Evolutionary conservation across 1,284 basidiomycete genomes (phyloP), one percentile per base, ranked within the genome.

Genomic region (Ceratobasidium sp.): DNA sequence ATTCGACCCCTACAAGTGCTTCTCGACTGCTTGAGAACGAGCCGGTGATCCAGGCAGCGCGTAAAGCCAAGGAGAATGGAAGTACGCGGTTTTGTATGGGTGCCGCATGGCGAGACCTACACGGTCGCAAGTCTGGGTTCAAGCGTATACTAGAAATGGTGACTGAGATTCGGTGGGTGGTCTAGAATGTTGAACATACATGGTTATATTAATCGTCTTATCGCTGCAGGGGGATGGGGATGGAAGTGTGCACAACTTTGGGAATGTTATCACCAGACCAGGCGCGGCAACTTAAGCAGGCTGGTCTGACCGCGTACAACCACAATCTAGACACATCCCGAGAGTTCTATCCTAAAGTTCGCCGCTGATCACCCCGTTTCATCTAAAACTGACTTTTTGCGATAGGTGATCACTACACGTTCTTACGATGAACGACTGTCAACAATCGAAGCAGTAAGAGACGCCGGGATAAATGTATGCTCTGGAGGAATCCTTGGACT

Each of bases 61-160:
- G 95, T 40, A 93, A 95, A 84, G 97, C 97, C 42, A 99, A 98
- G 85, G 96, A 89, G 80, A 99, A 99, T 83, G 97, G 97, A 44
- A 97, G 95, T 84, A 99, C 97, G 26, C 90, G 97, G 33, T 99
- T 99, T 88, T 99, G 97, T 86, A 99, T 99, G 97, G 97, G 97
- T 77, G 97, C 97, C 3, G 97, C 97, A n/a, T 99, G 97, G 97
- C 89, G 97, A 81, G 97, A 98, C 85, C 90, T 99, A 66, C 92
- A 95, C 40, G 97, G 97, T 2, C 91, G 96, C 81, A 99, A 98
- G 86, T 90, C 95, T 70, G 97, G 97, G 0, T 99, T 99, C 83
- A 94, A 98, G 23, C 77, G 92, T 82, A 99, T 99, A 83, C 87
- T 99, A 79, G 89, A 92, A 81, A 99, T 99, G 97, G 97, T 99